Base-by-base conservation (phyloP, 169 alveolate species). In the Perkinsus chesapeaki region DNA sequence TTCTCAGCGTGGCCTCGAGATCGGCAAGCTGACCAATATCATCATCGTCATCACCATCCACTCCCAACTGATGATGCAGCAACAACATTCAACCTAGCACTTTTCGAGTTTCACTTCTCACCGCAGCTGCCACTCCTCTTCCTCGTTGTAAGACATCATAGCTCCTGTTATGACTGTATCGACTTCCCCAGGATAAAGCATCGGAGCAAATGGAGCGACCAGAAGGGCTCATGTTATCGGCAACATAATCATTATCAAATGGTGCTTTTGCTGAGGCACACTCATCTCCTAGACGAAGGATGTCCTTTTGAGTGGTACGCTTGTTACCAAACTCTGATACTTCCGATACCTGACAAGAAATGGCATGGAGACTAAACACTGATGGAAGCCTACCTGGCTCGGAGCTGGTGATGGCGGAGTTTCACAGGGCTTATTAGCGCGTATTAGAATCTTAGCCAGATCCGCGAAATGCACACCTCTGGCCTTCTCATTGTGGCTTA, bases 1-100 rank as follows among this genome's bases (percentile, higher is more conserved):
- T 60, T 34, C 82, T 7, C 31, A 60, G 82, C 12, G 82, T 60
- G 12, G 82, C 82, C 27, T 60, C 82, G 37, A 60, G 23, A 23
- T 60, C 82, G 23, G 12, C 82, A 1, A 60, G 7, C 23, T 60
- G 37, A 16, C 37, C 82, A 5, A 60, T 60, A 16, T 60, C 82
- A 60, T 60, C 82, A 16, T 60, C 82, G 31, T 60, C 82, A 60
- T 27, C 82, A 34, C n/a, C n/a, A n/a, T n/a, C n/a, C n/a, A n/a
- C n/a, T n/a, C 82, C 82, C 31, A 60, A 34, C 82, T 60, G 82
- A 60, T n/a, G n/a, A n/a, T n/a, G 82, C 82, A 60, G 82, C 82
- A 5, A 16, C n/a, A n/a, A n/a, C n/a, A n/a, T n/a, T n/a, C n/a
- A n/a, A n/a, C n/a, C n/a, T n/a, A n/a, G n/a, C n/a, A n/a, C n/a